Evolutionary conservation across 106 monocot genomes (phyloP).

Genomic region (Triglochin maritima): DNA sequence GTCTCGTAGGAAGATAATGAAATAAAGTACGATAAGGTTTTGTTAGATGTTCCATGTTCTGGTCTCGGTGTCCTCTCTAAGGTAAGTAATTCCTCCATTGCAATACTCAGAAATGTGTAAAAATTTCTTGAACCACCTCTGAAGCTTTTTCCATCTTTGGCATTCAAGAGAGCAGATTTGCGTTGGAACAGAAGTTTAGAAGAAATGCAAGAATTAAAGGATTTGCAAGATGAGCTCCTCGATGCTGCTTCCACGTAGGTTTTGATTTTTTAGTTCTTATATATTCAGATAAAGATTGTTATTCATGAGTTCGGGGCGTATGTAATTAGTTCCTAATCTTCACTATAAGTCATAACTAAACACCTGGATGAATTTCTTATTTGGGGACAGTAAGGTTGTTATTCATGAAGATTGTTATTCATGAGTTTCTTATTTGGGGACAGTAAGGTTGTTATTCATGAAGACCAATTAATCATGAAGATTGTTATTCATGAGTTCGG

Average conservation of each 20-base stretch:
- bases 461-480: too few relatives aligned
- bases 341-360: too few relatives aligned
- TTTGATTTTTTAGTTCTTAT: neutral
- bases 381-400: too few relatives aligned
- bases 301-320: neutral
- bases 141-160: neutral
- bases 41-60: conserved; percentile 92
- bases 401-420: too few relatives aligned
- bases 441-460: too few relatives aligned
- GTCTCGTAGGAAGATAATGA: conserved; percentile 29
- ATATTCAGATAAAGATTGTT: neutral
- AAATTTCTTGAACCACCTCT: neutral
- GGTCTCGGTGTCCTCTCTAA: conserved; percentile 94
- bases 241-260: conserved; percentile 72
- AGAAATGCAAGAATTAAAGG: conserved; percentile 72
- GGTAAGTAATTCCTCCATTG: conserved; percentile 24
- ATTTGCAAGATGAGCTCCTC: conserved; percentile 86
- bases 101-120: neutral
- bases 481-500: neutral
- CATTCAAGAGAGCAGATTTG: conserved; percentile 69
- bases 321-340: too few relatives aligned
- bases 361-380: neutral
- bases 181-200: conserved; percentile 90
- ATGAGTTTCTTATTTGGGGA: too few relatives aligned
- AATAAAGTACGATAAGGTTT: conserved; percentile 64